Evolutionary conservation across 2,329 filamentous ascomycete genomes (phyloP), one percentile per base, ranked within the genome.

Genomic region (Claviceps humidiphila): DNA sequence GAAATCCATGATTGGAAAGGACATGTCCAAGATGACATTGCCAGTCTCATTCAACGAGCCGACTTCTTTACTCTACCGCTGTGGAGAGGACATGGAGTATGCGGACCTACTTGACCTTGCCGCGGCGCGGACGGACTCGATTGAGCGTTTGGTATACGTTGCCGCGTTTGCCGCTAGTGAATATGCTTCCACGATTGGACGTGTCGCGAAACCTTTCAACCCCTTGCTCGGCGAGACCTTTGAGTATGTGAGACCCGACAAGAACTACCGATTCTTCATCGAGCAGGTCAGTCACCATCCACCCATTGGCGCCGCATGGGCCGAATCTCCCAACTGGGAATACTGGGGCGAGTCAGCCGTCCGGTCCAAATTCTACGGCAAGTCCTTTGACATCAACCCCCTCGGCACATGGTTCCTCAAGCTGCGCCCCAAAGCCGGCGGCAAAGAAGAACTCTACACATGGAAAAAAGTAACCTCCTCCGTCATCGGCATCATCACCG

Each of bases 1-100:
- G 57, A 98, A 97, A 72, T 97, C 91, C 22, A 97, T 98, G 93
- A 95, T 98, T 68, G 93, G 93, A 57, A 97, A 98, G 67, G 93
- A 98, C 64, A 97, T 98, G 93, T 97, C 93, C 40, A 97, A 94
- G 74, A 98, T 98, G 91, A 97, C 93, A 0, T 73, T 98, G 20
- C 93, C 93, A 0, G 93, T 98, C 2, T 95, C 93, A 0, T 97
- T 98, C 74, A 98, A 98, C 69, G 93, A 98, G 68, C 93, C 93
- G 0, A 98, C 93, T 0, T 97, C 93, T 5, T 74, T 98, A 13
- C 77, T 98, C 8, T 93, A 97, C 68, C 87, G 93, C 64, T 91
- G 94, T 44, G 89, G 88, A 5, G 93, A 98, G 70, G 93, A 98
- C 63, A 91, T 98, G 87, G 93, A 98, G 68, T 98, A 98, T 64